Base-by-base conservation (phyloP, 1,284 basidiomycete genomes). In the Prillingera fragicola region DNA sequence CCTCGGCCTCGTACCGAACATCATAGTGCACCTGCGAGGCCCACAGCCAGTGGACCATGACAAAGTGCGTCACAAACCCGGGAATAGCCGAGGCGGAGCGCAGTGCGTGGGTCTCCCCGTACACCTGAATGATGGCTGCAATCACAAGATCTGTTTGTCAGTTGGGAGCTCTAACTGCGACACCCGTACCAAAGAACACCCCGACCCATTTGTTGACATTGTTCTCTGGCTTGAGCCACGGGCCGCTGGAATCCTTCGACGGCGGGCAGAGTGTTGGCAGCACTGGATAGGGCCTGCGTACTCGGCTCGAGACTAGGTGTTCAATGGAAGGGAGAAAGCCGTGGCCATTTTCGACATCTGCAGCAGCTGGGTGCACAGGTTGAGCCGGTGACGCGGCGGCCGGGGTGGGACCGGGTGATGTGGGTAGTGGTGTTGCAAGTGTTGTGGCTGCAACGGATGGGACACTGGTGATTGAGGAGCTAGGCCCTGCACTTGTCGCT, bases 11-110 rank as follows among this genome's bases (percentile, higher is more conserved):
- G 36, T 45, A 61, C 5, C 55, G 58, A 8, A 60, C 46, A 38
- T 63, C 62, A 29, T 63, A 66, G 41, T 55, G 56, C 2, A 54
- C 38, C 33, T 65, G 62, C 1, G 59, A 46, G n/a, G 50, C 49
- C 62, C 62, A 65, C 12, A 62, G 42, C 56, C 56, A 62, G 12
- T 38, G 29, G 8, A 64, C 33, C 21, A 62, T 46, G 15, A 43
- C 36, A 43, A 52, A 64, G 39, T 62, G 57, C 34, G 59, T 57
- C 14, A 62, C 27, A 43, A 56, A 63, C 25, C 52, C 42, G 1
- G 55, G 53, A 21, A 63, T 60, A 5, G 50, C 43, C 7, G 19
- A 18, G 1, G 57, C 51, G 10, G 38, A 43, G 32, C 48, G 31
- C 10, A 64, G 46, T 28, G 57, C 56, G 44, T 62, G 57, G 2